phyloP scores from a whole-genome alignment of 768 basidiomycete species.

The Suillus placidus region DNA sequence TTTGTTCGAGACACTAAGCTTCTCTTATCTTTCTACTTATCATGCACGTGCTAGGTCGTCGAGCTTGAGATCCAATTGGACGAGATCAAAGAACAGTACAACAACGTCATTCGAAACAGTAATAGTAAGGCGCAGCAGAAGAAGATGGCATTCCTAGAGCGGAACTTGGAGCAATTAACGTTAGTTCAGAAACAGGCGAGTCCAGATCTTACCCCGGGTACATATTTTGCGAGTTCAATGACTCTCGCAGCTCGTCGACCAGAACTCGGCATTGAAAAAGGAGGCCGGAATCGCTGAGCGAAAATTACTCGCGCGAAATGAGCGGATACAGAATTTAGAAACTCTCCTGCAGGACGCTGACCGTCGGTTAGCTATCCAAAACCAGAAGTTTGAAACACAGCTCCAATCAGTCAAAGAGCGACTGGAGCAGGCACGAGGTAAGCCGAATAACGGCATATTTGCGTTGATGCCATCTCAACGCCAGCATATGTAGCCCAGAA shows the following conservation, averaged over 20 bases:
- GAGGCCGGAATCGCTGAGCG: constrained; percentile 97
- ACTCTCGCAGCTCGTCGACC: constrained; percentile 84
- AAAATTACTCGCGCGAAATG: constrained; percentile 93
- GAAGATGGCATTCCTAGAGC: constrained; percentile 98
- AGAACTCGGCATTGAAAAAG: constrained; percentile 96
- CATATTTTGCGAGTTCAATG: constrained; percentile 18
- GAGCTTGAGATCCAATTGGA: constrained; percentile 99
- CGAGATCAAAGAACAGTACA: constrained; percentile 98
- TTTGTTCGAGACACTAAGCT: constrained; percentile 32
- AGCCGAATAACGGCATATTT: constrained; percentile 29
- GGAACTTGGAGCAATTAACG: constrained; percentile 94
- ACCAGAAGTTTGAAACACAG: constrained; percentile 94
- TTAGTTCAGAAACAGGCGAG: constrained; percentile 94
- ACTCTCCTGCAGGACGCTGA: constrained; percentile 91
- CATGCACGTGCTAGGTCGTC: constrained; percentile 69
- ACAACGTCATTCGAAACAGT: constrained; percentile 96
- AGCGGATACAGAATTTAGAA: constrained; percentile 97
- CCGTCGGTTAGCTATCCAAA: constrained; percentile 86
- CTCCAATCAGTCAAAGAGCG: constrained; percentile 90
- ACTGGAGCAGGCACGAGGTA: constrained; percentile 91
- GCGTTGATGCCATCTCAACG: constrained; percentile 33
- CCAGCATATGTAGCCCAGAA: constrained; percentile 62
- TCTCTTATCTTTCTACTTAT: constrained; percentile 10
- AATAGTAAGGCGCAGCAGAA: constrained; percentile 98
- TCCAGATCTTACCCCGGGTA: constrained; percentile 8